Evolutionary conservation across 257 asterid species (phyloP), one percentile per base, ranked within the genome.

Genomic region (Fraxinus excelsior): DNA sequence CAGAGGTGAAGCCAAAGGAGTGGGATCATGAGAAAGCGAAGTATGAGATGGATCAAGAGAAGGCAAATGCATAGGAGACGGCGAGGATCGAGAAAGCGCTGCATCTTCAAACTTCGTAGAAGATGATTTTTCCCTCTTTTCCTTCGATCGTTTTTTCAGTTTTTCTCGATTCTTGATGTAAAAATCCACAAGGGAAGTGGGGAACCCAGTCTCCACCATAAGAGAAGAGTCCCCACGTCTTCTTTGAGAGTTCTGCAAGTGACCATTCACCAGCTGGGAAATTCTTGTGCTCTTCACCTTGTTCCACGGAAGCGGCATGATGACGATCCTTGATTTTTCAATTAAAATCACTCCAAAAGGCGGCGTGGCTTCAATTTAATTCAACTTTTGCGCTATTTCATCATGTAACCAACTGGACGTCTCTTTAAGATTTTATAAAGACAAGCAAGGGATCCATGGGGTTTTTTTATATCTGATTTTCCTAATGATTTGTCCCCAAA

Each of bases 151-250:
- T 44, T 77, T 87, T 71, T 76, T 92, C 80, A 91, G 76, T 58
- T 90, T 92, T 29, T 86, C 91, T 7, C 87, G 92, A 67, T 94
- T 87, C 79, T 92, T 94, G 64, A 94, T 88, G 82, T 92, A 87
- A 9, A 94, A 91, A 86, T 94, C 97, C 40, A 94, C 83, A 32
- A 94, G 85, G 31, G 96, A 92, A 5, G 98, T 87, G 0, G 98
- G 96, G 74, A 94, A 94, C 7, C 97, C 95, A n/a, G 97, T 91
- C 42, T 88, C 94, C 64, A 94, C 96, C 46, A 90, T 88, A 25
- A 92, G 90, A 13, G 93, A 87, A 14, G 92, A 82, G 1, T 88
- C 93, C 44, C 86, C 93, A 7, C 94, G 88, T 46, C 91, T 89
- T 77, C 83, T 87, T 70, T 88, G 94, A 2, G 91, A 83, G 31